These are phyloP conservation scores for Canavalia gladiata DNA, from an alignment of 306 rosid genomes.

Conservation along the genomic window DNA sequence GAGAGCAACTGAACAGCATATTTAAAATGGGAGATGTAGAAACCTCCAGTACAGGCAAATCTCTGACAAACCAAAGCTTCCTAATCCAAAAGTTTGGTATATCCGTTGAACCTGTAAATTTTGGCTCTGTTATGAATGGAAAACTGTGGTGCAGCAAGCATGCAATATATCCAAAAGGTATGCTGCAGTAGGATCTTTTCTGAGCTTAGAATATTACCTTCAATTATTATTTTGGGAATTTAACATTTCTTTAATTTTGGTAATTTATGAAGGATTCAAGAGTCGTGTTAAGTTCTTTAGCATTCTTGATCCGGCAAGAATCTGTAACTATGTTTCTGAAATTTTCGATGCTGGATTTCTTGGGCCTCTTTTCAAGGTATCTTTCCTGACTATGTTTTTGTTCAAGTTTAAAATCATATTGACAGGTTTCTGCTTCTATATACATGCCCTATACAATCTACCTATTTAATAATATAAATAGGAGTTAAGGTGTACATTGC, in stretches of 20 bases:
- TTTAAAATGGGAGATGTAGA: slow-evolving; percentile 36
- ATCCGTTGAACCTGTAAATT: slow-evolving; percentile 59
- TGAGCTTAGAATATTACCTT: neutral
- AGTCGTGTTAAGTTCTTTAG: slow-evolving; percentile 74
- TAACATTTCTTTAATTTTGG: slow-evolving; percentile 40
- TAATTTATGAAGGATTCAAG: slow-evolving; percentile 73
- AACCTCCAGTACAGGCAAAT: slow-evolving; percentile 37
- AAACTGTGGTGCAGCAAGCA: slow-evolving; percentile 75
- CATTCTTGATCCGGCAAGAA: slow-evolving; percentile 69
- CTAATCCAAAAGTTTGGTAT: slow-evolving; percentile 42
- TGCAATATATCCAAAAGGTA: slow-evolving; percentile 93
- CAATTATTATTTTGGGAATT: slow-evolving; percentile 24
- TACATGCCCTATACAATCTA: neutral
- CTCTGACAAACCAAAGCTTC: slow-evolving; percentile 30
- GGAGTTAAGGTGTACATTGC: neutral
- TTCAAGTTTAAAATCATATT: slow-evolving; percentile 30
- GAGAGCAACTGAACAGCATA: slow-evolving; percentile 34
- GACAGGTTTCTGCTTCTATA: slow-evolving; percentile 31
- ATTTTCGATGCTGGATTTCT: slow-evolving; percentile 80
- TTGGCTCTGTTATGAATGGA: slow-evolving; percentile 70
- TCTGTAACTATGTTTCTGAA: slow-evolving; percentile 77
- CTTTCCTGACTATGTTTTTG: slow-evolving; percentile 38
- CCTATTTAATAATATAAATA: slow-evolving; percentile 6
- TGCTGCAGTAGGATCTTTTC: slow-evolving; percentile 23
- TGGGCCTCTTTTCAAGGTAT: slow-evolving; percentile 91